A percentile compares a stretch with the other conserved stretches of the same genome.
phyloP scores from a whole-genome alignment of 2,329 filamentous ascomycete genomes.

The Neoascochyta sp. region DNA sequence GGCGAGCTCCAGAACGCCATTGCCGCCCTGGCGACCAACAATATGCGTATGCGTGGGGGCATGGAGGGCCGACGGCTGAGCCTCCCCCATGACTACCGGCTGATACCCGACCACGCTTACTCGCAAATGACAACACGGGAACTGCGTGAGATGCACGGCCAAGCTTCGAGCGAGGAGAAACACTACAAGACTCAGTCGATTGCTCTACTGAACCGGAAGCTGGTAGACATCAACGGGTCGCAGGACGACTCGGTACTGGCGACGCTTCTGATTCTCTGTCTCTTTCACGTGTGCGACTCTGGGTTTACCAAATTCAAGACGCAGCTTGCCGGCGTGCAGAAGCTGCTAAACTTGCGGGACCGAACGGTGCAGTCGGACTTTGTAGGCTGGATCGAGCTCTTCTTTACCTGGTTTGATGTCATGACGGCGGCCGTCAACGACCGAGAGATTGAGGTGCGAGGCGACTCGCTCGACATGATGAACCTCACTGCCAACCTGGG shows the following conservation, averaged over 20 bases:
- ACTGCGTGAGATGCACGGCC: slow-evolving; percentile 43
- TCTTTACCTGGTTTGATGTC: slow-evolving; percentile 93
- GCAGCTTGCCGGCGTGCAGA: slow-evolving; percentile 89
- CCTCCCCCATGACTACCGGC: slow-evolving; percentile 25
- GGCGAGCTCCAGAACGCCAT: slow-evolving; percentile 88
- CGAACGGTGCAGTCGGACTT: slow-evolving; percentile 59
- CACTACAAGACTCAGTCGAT: slow-evolving; percentile 83
- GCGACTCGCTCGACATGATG: slow-evolving; percentile 60
- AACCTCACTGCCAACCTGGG: slow-evolving; percentile 64
- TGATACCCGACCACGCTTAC: slow-evolving; percentile 38
- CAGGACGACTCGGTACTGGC: slow-evolving; percentile 84
- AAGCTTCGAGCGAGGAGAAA: slow-evolving; percentile 71
- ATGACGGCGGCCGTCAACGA: slow-evolving; percentile 91
- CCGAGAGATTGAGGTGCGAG: slow-evolving; percentile 74
- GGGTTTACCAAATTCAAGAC: slow-evolving; percentile 91
- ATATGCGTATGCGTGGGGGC: slow-evolving; percentile 77
- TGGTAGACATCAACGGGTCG: slow-evolving; percentile 71
- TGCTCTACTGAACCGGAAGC: slow-evolving; percentile 74
- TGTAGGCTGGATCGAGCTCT: slow-evolving; percentile 83
- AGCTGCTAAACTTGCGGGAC: slow-evolving; percentile 75
- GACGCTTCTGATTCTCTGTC: slow-evolving; percentile 80
- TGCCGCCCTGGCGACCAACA: slow-evolving; percentile 83
- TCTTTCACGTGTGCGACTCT: slow-evolving; percentile 91
- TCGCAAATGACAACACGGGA: slow-evolving; percentile 37
- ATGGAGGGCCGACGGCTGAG: slow-evolving; percentile 47